A percentile compares a stretch with the other conserved stretches of the same genome.
phyloP scores from a whole-genome alignment of 78 protist species.

The Protostelium mycophagum region DNA sequence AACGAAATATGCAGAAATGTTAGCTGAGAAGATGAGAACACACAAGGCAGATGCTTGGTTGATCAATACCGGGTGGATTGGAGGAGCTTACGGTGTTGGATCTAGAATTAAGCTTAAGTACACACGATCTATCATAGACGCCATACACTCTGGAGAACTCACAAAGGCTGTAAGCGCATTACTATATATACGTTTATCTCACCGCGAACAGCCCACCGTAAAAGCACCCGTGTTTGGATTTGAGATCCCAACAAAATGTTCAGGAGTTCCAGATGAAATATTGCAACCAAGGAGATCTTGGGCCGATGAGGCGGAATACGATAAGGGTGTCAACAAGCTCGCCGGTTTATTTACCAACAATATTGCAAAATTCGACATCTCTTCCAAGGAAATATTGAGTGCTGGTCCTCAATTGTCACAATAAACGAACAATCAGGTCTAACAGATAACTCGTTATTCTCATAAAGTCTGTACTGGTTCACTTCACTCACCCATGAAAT shows the following conservation, averaged over 20 bases:
- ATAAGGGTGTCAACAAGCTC: conserved; percentile 40
- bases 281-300: conserved; percentile 84
- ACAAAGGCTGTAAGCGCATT: too few relatives aligned
- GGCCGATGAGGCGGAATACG: conserved; percentile 72
- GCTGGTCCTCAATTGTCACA: conserved; percentile 61
- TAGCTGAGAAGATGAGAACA: conserved; percentile 71
- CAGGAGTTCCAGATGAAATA: conserved; percentile 71
- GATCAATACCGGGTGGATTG: conserved; percentile 92
- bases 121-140: conserved; percentile 91
- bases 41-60: conserved; percentile 83
- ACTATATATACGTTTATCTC: too few relatives aligned
- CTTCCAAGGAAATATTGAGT: conserved; percentile 36
- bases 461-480: too few relatives aligned
- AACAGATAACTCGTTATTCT: too few relatives aligned
- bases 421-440: too few relatives aligned
- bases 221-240: conserved; percentile 69
- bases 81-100: conserved; percentile 85
- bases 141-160: conserved; percentile 85
- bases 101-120: conserved; percentile 73
- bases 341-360: conserved; percentile 73
- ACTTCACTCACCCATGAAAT: conserved; percentile 5
- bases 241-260: conserved; percentile 64
- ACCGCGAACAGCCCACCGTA: too few relatives aligned
- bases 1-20: conserved; percentile 88
- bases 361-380: conserved; percentile 67